phyloP scores from a whole-genome alignment of 2,329 filamentous ascomycete species.

The Colletotrichum ledebouriae region DNA sequence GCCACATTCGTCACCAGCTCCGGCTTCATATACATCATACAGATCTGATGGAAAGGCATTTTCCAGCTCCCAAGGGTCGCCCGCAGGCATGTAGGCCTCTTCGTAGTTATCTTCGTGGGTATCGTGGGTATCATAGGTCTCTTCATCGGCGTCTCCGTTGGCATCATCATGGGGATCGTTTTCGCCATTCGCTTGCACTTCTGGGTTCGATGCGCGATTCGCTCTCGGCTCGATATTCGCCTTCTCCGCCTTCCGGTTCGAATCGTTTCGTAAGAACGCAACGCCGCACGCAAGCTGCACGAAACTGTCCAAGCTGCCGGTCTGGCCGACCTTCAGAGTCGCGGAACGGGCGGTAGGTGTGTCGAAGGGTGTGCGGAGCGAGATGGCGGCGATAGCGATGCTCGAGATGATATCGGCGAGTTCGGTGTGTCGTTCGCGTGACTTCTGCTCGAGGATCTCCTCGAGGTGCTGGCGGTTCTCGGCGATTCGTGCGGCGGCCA shows the following conservation, averaged over 20 bases:
- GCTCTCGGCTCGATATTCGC: background rate
- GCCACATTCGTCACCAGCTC: background rate
- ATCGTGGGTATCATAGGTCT: background rate
- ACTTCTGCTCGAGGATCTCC: conserved; percentile 28
- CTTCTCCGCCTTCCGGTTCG: background rate
- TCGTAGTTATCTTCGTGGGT: conserved; percentile 5
- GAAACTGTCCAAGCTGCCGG: conserved; percentile 39
- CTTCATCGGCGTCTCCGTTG: background rate
- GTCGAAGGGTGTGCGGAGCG: background rate
- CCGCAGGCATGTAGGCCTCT: background rate
- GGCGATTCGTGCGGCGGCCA: conserved; percentile 27
- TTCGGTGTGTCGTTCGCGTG: conserved; percentile 18
- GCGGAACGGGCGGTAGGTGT: conserved; percentile 8
- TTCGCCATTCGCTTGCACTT: background rate
- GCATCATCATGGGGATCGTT: background rate
- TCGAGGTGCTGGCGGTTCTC: conserved; percentile 33
- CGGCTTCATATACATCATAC: conserved; percentile 3
- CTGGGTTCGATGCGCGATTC: conserved; percentile 1
- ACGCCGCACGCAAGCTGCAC: conserved; percentile 28
- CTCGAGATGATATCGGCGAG: conserved; percentile 6
- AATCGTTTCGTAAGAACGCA: background rate
- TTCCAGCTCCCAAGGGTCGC: background rate
- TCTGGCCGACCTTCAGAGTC: conserved; percentile 31
- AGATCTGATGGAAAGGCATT: conserved; percentile 6
- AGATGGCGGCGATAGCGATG: conserved; percentile 21